A percentile compares a stretch with the other conserved stretches of the same genome.
phyloP scores from a whole-genome alignment of 768 basidiomycete species.

The Trametes villosa region DNA sequence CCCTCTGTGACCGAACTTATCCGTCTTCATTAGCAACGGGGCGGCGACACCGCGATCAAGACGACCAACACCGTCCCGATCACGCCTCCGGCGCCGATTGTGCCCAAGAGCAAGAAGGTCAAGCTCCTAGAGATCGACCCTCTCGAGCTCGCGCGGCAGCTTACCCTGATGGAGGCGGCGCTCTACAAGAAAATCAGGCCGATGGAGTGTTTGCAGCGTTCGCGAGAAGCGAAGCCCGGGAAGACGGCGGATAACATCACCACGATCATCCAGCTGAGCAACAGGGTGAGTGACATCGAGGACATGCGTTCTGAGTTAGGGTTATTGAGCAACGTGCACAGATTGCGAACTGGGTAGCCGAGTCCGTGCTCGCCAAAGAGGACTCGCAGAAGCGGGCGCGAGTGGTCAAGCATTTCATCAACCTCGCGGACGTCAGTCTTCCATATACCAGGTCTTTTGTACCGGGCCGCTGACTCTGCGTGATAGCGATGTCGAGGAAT shows the following conservation, averaged over 20 bases:
- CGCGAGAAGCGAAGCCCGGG: conserved; percentile 68
- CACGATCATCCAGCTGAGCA: conserved; percentile 84
- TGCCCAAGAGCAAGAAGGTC: conserved; percentile 76
- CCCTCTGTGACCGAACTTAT: background rate
- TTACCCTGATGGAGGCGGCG: conserved; percentile 88
- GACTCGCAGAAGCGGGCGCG: conserved; percentile 83
- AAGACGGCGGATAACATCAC: conserved; percentile 85
- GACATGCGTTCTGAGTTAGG: conserved; percentile 38
- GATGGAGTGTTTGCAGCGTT: conserved; percentile 87
- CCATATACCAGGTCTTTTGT: background rate
- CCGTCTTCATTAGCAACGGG: conserved; percentile 40
- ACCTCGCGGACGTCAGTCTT: conserved; percentile 76
- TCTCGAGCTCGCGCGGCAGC: conserved; percentile 87
- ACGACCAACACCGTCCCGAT: conserved; percentile 56
- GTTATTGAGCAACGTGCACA: conserved; percentile 33
- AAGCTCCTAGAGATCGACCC: conserved; percentile 88
- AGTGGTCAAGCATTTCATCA: conserved; percentile 88
- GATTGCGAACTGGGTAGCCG: conserved; percentile 95
- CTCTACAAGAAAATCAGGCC: conserved; percentile 88
- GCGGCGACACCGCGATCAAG: conserved; percentile 62
- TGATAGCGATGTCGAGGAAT: conserved; percentile 81
- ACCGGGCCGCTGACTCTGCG: background rate
- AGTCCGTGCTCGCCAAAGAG: conserved; percentile 77
- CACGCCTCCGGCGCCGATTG: conserved; percentile 74
- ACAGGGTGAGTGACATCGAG: conserved; percentile 70